Percentiles rank a stretch among this genome's conserved stretches.
Evolutionary conservation across 2,329 filamentous ascomycete species (phyloP).

Genomic region (Pestalotiopsis sp.): DNA sequence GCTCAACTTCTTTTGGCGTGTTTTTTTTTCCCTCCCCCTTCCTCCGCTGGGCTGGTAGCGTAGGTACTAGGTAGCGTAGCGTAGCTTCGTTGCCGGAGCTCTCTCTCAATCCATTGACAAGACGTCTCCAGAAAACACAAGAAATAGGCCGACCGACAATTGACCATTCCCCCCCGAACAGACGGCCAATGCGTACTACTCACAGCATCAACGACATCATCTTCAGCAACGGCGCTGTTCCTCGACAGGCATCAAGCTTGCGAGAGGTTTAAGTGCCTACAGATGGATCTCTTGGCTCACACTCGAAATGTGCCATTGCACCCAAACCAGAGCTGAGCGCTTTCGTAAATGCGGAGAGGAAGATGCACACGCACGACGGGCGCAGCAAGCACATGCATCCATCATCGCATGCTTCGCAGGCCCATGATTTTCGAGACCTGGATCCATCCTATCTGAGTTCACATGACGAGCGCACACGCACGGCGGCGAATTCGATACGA

Average conservation of each 20-base stretch:
- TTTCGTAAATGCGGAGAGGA: background rate
- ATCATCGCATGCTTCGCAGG: background rate
- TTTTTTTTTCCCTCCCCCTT: background rate
- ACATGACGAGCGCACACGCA: background rate
- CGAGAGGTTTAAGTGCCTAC: background rate
- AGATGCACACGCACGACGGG: background rate
- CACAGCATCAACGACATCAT: slow-evolving; percentile 5
- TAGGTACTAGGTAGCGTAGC: background rate
- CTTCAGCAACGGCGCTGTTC: background rate
- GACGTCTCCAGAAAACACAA: background rate
- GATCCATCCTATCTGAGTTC: background rate
- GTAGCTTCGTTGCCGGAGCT: background rate
- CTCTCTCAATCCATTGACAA: background rate
- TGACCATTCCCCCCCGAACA: background rate
- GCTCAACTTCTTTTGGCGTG: background rate
- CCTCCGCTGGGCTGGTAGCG: background rate
- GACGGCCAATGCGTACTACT: background rate
- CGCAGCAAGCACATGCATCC: too few species aligned
- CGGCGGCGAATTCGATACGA: background rate
- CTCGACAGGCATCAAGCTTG: background rate
- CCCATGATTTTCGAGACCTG: background rate
- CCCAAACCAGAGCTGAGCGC: background rate
- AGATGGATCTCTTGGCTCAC: background rate
- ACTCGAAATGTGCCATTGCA: background rate
- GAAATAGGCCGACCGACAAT: background rate